Conservation (phyloP, 129 eudicot species). For the Lonicera japonica region DNA sequence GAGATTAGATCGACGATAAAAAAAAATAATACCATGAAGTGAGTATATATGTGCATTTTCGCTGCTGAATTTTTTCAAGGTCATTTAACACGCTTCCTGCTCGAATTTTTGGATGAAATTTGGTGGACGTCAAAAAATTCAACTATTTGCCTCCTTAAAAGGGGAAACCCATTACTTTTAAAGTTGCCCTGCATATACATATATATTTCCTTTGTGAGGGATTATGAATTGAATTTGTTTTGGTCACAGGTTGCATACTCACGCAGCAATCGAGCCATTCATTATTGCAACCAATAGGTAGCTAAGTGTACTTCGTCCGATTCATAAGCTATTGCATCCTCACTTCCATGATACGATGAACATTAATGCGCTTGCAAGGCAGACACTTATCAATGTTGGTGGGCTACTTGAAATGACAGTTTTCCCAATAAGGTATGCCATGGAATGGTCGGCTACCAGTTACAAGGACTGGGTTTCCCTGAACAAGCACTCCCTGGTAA, state of each 20-base stretch:
- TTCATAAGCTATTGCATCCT: conserved; percentile 47
- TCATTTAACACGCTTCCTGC: too few species aligned
- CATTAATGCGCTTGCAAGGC: conserved; percentile 49
- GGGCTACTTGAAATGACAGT: conserved; percentile 51
- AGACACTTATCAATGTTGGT: conserved; percentile 42
- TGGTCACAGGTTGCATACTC: conserved; percentile 47
- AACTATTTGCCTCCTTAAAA: too few species aligned
- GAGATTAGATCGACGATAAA: too few species aligned
- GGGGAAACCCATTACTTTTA: too few species aligned
- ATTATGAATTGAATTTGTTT: not conserved
- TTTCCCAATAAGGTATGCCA: conserved; percentile 39
- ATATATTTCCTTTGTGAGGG: not conserved
- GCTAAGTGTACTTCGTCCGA: conserved; percentile 50
- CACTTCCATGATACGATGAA: conserved; percentile 58
- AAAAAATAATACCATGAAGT: too few species aligned
- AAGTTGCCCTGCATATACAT: not conserved
- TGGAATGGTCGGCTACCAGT: conserved; percentile 35
- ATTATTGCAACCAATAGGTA: conserved; percentile 56
- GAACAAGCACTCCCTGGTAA: conserved; percentile 65
- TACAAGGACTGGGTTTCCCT: conserved; percentile 43
- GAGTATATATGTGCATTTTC: too few species aligned
- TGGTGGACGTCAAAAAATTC: too few species aligned
- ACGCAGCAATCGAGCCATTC: conserved; percentile 49
- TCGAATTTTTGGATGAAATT: too few species aligned
- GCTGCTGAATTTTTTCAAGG: too few species aligned